Evolutionary conservation across 2,329 filamentous ascomycete genomes (phyloP), one percentile per base, ranked within the genome.

Genomic region (Metarhizium robertsii): DNA sequence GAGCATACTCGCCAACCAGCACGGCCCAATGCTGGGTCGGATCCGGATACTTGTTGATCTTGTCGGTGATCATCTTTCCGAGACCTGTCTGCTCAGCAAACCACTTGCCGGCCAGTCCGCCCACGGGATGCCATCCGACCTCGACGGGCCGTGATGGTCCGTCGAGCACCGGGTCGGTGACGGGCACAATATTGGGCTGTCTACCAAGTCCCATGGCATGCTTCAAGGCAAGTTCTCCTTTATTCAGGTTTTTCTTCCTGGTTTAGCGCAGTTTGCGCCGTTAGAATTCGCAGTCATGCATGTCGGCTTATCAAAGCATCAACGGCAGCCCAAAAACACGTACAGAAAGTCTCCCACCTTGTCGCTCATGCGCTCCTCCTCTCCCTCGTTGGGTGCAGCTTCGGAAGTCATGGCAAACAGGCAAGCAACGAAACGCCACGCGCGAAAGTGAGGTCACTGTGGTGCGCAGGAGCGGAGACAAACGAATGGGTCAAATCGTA

Each of bases 21-120:
- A 83, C 76, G 2, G 78, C 79, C 80, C 80, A 83, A 61, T 83
- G 80, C 66, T 83, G 80, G 4, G 79, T 81, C 3, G 80, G 80
- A 61, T 83, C 80, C 0, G 80, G 80, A 58, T 79, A 81, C 55
- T 70, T 72, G 60, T 79, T 74, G 54, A 79, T 75, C 59, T 74
- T 77, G 49, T 79, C 75, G 0, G 77, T 80, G 57, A 83, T 82
- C 69, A 79, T 69, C 65, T 76, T 78, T 2, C 80, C 80, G 25
- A 83, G 63, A 0, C 76, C 75, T 0, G 79, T 80, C 61, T 78
- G 69, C 54, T 83, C 79, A 14, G 79, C 79, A 52, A 83, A 78
- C 79, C 79, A 83, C 61, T 80, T 81, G 45, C 79, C 79, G 0
- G 77, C 77, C 18, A 77, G 67, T 0, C 79, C 79, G 16, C 73